Evolutionary conservation across 257 asterid genomes (phyloP).

Genomic region (Solanum habrochaites): DNA sequence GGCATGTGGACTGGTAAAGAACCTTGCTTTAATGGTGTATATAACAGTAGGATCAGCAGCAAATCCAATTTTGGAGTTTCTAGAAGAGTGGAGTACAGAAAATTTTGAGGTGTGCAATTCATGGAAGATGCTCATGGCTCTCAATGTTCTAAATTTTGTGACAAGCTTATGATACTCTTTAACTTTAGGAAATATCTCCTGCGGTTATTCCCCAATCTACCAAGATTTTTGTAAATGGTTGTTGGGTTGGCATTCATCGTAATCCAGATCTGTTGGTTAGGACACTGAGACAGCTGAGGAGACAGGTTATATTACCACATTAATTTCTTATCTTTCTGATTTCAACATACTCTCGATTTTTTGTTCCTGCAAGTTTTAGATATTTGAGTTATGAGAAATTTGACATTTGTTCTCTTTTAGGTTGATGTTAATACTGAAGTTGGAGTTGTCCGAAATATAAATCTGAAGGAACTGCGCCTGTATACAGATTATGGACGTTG

Average conservation of each 20-base stretch:
- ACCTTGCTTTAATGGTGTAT: slow-evolving; percentile 94
- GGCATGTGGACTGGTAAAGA: slow-evolving; percentile 99
- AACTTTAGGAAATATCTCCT: slow-evolving; percentile 82
- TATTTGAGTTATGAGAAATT: background rate
- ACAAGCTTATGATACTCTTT: background rate
- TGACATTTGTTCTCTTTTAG: slow-evolving; percentile 25
- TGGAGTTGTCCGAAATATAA: slow-evolving; percentile 92
- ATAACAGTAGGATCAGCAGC: slow-evolving; percentile 99
- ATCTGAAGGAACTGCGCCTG: slow-evolving; percentile 78
- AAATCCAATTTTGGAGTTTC: slow-evolving; percentile 86
- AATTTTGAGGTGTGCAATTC: slow-evolving; percentile 66
- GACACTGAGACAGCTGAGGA: slow-evolving; percentile 76
- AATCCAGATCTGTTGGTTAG: slow-evolving; percentile 95
- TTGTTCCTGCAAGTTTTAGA: background rate
- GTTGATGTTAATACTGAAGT: slow-evolving; percentile 97
- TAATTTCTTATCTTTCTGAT: background rate
- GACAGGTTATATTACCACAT: slow-evolving; percentile 51
- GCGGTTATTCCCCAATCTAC: slow-evolving; percentile 93
- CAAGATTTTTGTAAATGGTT: slow-evolving; percentile 92
- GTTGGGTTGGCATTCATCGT: slow-evolving; percentile 98
- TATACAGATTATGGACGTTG: slow-evolving; percentile 98
- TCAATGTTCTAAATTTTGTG: background rate
- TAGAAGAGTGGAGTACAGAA: slow-evolving; percentile 99
- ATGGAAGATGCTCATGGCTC: background rate
- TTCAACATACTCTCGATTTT: background rate